phyloP scores from a whole-genome alignment of 768 basidiomycete species.

The Tricholoma terreum region DNA sequence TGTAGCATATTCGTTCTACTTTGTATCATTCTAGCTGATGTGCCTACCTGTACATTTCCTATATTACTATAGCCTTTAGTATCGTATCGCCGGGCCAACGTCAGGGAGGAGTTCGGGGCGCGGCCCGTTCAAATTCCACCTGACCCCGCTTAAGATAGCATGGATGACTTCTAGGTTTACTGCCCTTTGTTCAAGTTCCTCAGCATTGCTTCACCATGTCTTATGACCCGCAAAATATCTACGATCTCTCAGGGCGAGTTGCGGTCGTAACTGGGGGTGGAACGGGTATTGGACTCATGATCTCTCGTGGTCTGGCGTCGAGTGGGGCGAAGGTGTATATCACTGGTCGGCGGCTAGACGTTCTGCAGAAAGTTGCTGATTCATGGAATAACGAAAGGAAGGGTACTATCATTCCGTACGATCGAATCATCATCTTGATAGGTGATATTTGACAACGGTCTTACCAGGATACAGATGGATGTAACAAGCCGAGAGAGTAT shows the following conservation, averaged over 20 bases:
- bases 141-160: neutral
- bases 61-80: neutral
- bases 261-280: conserved; percentile 54
- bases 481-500: conserved; percentile 71
- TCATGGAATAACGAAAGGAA: conserved; percentile 46
- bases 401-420: conserved; percentile 58
- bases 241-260: conserved; percentile 56
- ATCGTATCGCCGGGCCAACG: neutral
- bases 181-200: neutral
- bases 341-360: conserved; percentile 63
- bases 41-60: neutral
- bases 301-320: conserved; percentile 67
- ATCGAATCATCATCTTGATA: neutral
- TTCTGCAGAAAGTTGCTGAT: conserved; percentile 55
- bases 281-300: conserved; percentile 59
- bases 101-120: neutral
- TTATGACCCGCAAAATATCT: conserved; percentile 36
- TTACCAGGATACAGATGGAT: conserved; percentile 57
- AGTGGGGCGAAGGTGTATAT: conserved; percentile 83
- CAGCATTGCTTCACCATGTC: conserved; percentile 19
- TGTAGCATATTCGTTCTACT: neutral
- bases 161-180: neutral
- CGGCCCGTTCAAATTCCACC: neutral
- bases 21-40: neutral
- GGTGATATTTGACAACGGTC: neutral